phyloP scores from a whole-genome alignment of 148 eudicot genomes.

The Vaccinium vitisidaea region DNA sequence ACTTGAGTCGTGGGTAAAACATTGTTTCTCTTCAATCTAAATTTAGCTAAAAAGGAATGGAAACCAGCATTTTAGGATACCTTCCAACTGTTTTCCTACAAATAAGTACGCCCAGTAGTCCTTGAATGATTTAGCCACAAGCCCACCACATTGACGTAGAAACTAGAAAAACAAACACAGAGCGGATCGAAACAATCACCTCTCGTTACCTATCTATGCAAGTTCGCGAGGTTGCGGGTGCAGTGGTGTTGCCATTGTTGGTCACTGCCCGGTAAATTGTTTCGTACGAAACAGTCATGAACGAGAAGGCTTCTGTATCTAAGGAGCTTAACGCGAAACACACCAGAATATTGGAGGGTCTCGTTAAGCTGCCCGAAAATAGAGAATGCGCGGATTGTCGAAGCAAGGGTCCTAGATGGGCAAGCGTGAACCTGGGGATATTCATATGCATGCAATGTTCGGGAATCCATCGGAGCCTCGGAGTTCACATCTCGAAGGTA shows the following conservation, averaged over 20 bases:
- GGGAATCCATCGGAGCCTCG: slow-evolving; percentile 80
- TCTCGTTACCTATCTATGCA: not conserved
- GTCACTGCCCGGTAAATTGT: not conserved
- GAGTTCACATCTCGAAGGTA: slow-evolving; percentile 85
- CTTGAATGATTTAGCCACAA: not conserved
- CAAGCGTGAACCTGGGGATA: slow-evolving; percentile 73
- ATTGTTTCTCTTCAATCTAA: not conserved
- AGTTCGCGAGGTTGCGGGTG: not conserved
- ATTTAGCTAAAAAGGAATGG: not conserved
- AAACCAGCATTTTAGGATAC: not conserved
- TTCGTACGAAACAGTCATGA: not conserved
- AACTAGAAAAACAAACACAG: too few relatives aligned
- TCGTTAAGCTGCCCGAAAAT: slow-evolving; percentile 62
- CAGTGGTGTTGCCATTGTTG: not conserved
- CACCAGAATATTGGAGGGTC: slow-evolving; percentile 52
- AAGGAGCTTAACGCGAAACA: slow-evolving; percentile 6
- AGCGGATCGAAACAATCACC: not conserved
- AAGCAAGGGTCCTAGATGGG: slow-evolving; percentile 77
- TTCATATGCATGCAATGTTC: slow-evolving; percentile 88
- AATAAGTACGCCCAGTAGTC: not conserved
- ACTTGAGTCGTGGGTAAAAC: not conserved
- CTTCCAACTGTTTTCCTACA: not conserved
- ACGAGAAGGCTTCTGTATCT: not conserved
- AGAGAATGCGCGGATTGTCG: slow-evolving; percentile 68
- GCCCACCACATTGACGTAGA: not conserved